Evolutionary conservation across 2,329 filamentous ascomycete species (phyloP).

Genomic region (Atkinsonella hypoxylon): DNA sequence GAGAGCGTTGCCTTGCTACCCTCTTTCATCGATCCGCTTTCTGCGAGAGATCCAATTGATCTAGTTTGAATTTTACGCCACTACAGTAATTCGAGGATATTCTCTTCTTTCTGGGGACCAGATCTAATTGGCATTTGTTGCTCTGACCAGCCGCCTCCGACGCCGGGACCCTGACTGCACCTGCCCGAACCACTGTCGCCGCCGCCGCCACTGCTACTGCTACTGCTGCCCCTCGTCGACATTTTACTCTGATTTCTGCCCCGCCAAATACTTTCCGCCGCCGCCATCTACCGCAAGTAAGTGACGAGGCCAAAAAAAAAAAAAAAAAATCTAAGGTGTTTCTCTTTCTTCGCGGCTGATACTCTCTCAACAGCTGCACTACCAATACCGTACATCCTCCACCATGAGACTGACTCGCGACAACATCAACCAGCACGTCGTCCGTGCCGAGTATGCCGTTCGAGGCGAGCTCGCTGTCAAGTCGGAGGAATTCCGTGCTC

Average conservation of each 20-base stretch:
- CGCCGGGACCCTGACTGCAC: not conserved
- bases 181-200: not conserved
- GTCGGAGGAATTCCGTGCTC: slow-evolving; percentile 79
- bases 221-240: not conserved
- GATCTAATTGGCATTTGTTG: too few species aligned
- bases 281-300: not conserved
- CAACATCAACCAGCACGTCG: slow-evolving; percentile 88
- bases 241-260: slow-evolving; percentile 4
- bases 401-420: slow-evolving; percentile 52
- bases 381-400: slow-evolving; percentile 22
- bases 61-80: not conserved
- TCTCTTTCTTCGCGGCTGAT: slow-evolving; percentile 5
- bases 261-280: slow-evolving; percentile 7
- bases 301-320: not conserved
- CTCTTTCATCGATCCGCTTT: too few species aligned
- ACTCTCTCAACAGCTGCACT: slow-evolving; percentile 10
- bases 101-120: too few species aligned
- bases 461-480: slow-evolving; percentile 90
- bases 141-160: not conserved
- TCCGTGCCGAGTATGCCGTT: slow-evolving; percentile 87
- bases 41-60: too few species aligned
- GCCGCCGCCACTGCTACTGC: too few species aligned
- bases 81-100: too few species aligned
- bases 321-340: too few species aligned
- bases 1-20: not conserved